These are phyloP conservation scores for Mortierella sp. DNA, from an alignment of 371 early-diverging fungal genomes.

Conservation along the genomic window DNA sequence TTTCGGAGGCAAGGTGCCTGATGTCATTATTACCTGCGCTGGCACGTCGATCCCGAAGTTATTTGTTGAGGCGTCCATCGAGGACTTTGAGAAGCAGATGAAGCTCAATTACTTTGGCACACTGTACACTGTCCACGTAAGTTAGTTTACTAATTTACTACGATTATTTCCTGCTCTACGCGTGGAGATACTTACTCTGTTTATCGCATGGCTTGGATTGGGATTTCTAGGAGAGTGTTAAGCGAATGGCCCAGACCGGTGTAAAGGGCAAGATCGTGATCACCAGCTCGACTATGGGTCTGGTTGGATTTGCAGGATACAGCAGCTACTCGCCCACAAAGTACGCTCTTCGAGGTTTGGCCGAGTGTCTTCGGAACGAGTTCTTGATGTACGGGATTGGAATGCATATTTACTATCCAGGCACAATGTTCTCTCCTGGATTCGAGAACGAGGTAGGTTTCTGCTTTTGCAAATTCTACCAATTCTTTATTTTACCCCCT, in stretches of 20 bases:
- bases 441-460: slow-evolving; percentile 67
- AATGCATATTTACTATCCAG: slow-evolving; percentile 85
- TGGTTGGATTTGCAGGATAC: slow-evolving; percentile 86
- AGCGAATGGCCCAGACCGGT: slow-evolving; percentile 72
- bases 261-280: slow-evolving; percentile 81
- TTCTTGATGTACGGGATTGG: slow-evolving; percentile 73
- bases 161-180: too few species aligned
- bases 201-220: neutral
- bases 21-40: slow-evolving; percentile 85
- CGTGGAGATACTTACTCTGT: too few species aligned
- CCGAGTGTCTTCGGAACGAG: slow-evolving; percentile 81
- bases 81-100: slow-evolving; percentile 72
- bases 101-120: slow-evolving; percentile 87
- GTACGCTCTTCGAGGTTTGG: slow-evolving; percentile 83
- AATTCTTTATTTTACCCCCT: too few species aligned
- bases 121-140: slow-evolving; percentile 79
- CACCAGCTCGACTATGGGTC: slow-evolving; percentile 81
- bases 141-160: slow-evolving; percentile 2
- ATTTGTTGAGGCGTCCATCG: slow-evolving; percentile 75
- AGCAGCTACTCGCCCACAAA: slow-evolving; percentile 88
- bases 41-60: slow-evolving; percentile 79
- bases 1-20: slow-evolving; percentile 69
- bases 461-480: too few species aligned
- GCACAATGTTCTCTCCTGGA: slow-evolving; percentile 86
- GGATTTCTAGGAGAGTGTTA: slow-evolving; percentile 66